These are phyloP conservation scores for Emergomyces africanus DNA, from an alignment of 2,329 filamentous ascomycete genomes.

Conservation along the genomic window DNA sequence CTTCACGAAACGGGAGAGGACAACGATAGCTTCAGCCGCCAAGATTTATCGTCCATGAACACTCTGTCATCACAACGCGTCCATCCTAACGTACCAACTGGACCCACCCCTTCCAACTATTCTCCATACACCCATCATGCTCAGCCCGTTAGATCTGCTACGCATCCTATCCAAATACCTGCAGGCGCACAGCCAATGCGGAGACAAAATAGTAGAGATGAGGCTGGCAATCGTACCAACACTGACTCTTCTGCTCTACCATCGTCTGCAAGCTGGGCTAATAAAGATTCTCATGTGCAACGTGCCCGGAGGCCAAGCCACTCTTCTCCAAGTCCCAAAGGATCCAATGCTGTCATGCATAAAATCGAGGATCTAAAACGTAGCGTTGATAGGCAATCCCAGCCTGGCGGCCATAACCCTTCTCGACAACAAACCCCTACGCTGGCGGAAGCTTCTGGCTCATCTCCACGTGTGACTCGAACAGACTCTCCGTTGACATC, in stretches of 20 bases:
- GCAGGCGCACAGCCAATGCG: conserved; percentile 50
- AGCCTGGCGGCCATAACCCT: conserved; percentile 13
- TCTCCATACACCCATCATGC: conserved; percentile 28
- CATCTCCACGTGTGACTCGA: conserved; percentile 6
- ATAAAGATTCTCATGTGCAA: conserved; percentile 51
- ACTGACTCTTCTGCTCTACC: conserved; percentile 82
- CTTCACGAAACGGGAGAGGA: conserved; percentile 97
- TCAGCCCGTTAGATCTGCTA: conserved; percentile 13
- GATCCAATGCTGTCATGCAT: conserved; percentile 31
- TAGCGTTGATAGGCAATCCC: conserved; percentile 18
- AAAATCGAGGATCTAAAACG: conserved; percentile 24
- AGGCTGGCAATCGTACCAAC: conserved; percentile 43
- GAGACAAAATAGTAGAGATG: conserved; percentile 60
- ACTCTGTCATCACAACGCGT: conserved; percentile 68
- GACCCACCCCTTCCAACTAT: not conserved
- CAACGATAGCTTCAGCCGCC: conserved; percentile 88
- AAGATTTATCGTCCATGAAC: conserved; percentile 91
- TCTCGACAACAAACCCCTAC: conserved; percentile 15
- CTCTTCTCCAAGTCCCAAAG: conserved; percentile 69
- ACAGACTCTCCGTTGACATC: conserved; percentile 13
- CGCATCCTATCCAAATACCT: conserved; percentile 25
- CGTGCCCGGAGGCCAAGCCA: conserved; percentile 55
- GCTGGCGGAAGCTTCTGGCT: conserved; percentile 10
- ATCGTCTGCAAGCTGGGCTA: conserved; percentile 87
- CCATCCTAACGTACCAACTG: conserved; percentile 3